A percentile compares a stretch with the other conserved stretches of the same genome.
These are phyloP conservation scores for Rhodotorula sp. DNA, from an alignment of 1,284 basidiomycete genomes.

Conservation along the genomic window DNA sequence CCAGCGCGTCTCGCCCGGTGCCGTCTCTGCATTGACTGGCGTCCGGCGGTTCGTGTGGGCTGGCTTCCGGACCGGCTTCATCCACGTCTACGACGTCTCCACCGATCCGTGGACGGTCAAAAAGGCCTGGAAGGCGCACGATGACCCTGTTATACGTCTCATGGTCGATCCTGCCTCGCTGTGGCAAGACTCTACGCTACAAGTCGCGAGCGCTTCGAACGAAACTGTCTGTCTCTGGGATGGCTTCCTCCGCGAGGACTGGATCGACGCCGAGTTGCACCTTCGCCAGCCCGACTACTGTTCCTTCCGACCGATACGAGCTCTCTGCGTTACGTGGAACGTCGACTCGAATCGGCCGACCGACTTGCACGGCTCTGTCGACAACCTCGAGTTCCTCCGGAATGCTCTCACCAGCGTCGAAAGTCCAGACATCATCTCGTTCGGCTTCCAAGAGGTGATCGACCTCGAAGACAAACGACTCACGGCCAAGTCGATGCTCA, in stretches of 20 bases:
- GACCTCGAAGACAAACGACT: conserved; percentile 91
- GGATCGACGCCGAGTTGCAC: conserved; percentile 75
- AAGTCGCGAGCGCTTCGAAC: conserved; percentile 72
- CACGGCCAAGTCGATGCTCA: conserved; percentile 80
- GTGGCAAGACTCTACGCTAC: conserved; percentile 54
- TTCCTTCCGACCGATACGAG: conserved; percentile 69
- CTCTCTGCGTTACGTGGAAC: conserved; percentile 91
- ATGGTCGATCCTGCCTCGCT: conserved; percentile 60
- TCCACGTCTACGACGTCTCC: conserved; percentile 75
- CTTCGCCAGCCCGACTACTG: conserved; percentile 75
- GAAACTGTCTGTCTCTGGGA: conserved; percentile 86
- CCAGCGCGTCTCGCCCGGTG: conserved; percentile 72
- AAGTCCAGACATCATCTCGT: conserved; percentile 75
- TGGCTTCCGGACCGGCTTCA: conserved; percentile 66
- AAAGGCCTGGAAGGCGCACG: conserved; percentile 86
- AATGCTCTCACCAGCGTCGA: conserved; percentile 68
- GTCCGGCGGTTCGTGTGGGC: conserved; percentile 80
- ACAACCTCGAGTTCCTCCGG: conserved; percentile 70
- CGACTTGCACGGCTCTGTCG: conserved; percentile 55
- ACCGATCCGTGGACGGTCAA: conserved; percentile 67
- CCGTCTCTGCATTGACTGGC: conserved; percentile 74
- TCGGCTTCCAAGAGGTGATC: conserved; percentile 96
- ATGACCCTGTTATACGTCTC: conserved; percentile 70
- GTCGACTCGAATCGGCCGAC: conserved; percentile 82
- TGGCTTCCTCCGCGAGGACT: conserved; percentile 76